phyloP scores from a whole-genome alignment of 192 early-diverging fungal species.

The Glomus cerebriforme region DNA sequence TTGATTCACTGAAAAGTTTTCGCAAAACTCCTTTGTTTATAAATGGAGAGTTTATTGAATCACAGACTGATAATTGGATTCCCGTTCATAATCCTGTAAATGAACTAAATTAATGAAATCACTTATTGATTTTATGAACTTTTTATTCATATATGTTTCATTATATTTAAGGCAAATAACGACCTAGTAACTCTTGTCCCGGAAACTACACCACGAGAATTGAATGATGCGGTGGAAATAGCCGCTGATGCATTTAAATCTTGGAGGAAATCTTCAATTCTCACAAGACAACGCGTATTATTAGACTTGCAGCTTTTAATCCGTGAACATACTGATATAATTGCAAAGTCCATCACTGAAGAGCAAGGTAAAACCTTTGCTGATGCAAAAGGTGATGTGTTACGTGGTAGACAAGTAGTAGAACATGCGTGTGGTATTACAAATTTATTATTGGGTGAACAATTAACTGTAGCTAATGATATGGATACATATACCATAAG shows the following conservation, averaged over 20 bases:
- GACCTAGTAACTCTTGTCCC: slow-evolving; percentile 87
- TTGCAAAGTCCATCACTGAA: slow-evolving; percentile 79
- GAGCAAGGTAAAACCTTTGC: slow-evolving; percentile 95
- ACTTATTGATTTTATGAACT: background rate
- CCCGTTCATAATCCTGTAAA: slow-evolving; percentile 87
- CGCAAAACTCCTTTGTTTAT: slow-evolving; percentile 72
- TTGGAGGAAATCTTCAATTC: slow-evolving; percentile 82
- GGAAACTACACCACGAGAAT: slow-evolving; percentile 82
- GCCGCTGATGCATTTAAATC: slow-evolving; percentile 80
- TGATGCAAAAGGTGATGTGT: slow-evolving; percentile 91
- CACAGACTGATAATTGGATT: slow-evolving; percentile 83
- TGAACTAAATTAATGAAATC: background rate
- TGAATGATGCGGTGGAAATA: slow-evolving; percentile 70
- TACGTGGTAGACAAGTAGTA: slow-evolving; percentile 90
- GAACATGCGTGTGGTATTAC: slow-evolving; percentile 83
- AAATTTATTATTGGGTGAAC: slow-evolving; percentile 78
- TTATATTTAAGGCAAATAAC: slow-evolving; percentile 73
- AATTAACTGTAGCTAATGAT: slow-evolving; percentile 80
- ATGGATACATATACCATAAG: slow-evolving; percentile 97
- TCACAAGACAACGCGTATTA: slow-evolving; percentile 89
- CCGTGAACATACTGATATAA: slow-evolving; percentile 72
- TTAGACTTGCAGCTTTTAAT: slow-evolving; percentile 87
- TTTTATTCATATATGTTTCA: background rate
- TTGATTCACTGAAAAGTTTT: background rate
- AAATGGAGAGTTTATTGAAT: slow-evolving; percentile 91